Percentiles rank a stretch among this genome's conserved stretches.
Evolutionary conservation across 2,329 filamentous ascomycete genomes (phyloP).

Genomic region (Balansia obtecta): DNA sequence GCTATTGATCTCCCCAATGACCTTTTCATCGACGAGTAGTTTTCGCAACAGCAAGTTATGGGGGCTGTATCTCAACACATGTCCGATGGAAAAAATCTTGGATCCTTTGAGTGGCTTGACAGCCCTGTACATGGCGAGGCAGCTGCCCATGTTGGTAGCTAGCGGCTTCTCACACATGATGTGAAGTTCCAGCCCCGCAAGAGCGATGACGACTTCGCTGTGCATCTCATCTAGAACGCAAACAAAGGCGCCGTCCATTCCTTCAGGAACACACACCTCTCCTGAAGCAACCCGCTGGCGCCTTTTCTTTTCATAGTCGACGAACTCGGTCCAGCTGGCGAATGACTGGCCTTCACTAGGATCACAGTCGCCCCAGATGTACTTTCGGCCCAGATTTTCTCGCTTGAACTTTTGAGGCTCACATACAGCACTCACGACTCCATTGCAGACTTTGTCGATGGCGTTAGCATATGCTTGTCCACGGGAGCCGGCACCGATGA

Average conservation of each 20-base stretch:
- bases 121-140: conserved; percentile 58
- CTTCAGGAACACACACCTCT: conserved; percentile 31
- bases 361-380: conserved; percentile 52
- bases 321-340: conserved; percentile 58
- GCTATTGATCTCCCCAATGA: conserved; percentile 74
- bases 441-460: conserved; percentile 51
- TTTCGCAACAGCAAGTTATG: conserved; percentile 79
- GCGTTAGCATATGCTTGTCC: conserved; percentile 63
- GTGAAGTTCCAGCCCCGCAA: conserved; percentile 61
- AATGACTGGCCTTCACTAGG: conserved; percentile 57
- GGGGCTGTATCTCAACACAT: conserved; percentile 85
- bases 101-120: conserved; percentile 25
- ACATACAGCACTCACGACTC: conserved; percentile 62
- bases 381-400: conserved; percentile 51
- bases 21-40: conserved; percentile 59
- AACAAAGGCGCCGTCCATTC: conserved; percentile 50
- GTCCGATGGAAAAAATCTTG: conserved; percentile 75
- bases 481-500: conserved; percentile 74
- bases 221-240: conserved; percentile 83
- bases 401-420: conserved; percentile 75
- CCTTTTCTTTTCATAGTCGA: conserved; percentile 56
- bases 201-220: conserved; percentile 61
- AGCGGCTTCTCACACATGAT: conserved; percentile 95
- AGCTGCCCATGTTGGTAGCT: conserved; percentile 66
- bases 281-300: conserved; percentile 40